Conservation (phyloP, 2,329 filamentous ascomycete genomes). For the Seiridium cupressi region DNA sequence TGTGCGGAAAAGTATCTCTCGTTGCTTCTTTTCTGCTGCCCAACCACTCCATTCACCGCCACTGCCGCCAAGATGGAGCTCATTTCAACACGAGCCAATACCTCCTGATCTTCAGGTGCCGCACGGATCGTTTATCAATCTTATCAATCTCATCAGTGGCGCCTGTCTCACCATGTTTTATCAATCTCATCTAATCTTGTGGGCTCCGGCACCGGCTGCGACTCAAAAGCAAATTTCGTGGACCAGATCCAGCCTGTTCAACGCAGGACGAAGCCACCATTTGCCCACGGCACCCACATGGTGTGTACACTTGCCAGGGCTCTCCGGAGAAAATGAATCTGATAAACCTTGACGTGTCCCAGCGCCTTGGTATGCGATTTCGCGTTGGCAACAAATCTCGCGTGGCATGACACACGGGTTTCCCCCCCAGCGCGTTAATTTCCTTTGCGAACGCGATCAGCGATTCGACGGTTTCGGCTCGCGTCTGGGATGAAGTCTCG, state of each 20-base stretch:
- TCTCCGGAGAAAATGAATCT: background rate
- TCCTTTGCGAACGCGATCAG: too few relatives aligned
- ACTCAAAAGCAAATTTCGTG: slow-evolving; percentile 1
- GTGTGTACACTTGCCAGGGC: background rate
- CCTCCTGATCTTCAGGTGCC: slow-evolving; percentile 1
- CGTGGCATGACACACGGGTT: background rate
- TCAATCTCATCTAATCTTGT: slow-evolving; percentile 24
- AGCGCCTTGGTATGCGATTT: background rate
- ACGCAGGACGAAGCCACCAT: too few relatives aligned
- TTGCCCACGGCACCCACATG: too few relatives aligned
- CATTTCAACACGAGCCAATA: background rate
- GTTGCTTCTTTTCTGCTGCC: background rate
- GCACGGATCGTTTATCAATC: slow-evolving; percentile 18
- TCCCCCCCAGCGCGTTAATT: background rate
- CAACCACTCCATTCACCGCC: background rate
- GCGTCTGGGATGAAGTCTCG: too few relatives aligned
- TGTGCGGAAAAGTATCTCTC: too few relatives aligned
- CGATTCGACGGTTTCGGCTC: too few relatives aligned
- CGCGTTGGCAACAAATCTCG: background rate
- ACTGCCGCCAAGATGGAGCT: background rate
- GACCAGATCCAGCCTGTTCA: too few relatives aligned
- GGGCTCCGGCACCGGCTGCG: slow-evolving; percentile 15
- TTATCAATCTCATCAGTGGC: slow-evolving; percentile 24
- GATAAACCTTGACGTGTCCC: background rate
- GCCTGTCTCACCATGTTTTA: slow-evolving; percentile 11